Evolutionary conservation across 2,329 filamentous ascomycete species (phyloP).

Genomic region (Diaporthe eres): DNA sequence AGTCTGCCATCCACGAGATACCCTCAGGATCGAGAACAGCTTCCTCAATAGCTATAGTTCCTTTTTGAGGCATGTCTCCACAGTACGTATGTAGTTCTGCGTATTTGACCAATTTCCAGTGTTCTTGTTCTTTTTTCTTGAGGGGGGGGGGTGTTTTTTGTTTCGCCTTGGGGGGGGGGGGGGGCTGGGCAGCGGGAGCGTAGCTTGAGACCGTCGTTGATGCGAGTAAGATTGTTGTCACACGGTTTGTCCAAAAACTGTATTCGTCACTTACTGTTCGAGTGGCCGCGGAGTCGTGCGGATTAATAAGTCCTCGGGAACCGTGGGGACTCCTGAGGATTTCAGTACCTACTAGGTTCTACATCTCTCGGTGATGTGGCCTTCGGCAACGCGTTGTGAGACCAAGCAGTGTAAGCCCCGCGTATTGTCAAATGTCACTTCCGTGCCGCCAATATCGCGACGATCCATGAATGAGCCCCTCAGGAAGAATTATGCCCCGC

Average conservation of each 20-base stretch:
- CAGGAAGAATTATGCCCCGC: constrained; percentile 31
- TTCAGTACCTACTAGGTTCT: background rate
- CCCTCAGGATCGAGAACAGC: constrained; percentile 52
- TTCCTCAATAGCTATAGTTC: constrained; percentile 54
- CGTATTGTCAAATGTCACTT: background rate
- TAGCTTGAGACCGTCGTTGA: background rate
- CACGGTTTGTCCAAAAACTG: background rate
- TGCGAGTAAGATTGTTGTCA: background rate
- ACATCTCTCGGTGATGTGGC: background rate
- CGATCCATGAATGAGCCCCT: background rate
- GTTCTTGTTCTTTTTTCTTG: background rate
- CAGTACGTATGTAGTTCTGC: background rate
- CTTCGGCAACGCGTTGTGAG: constrained; percentile 1
- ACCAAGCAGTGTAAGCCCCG: background rate
- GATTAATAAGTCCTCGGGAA: background rate
- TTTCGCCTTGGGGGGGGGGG: too few relatives aligned
- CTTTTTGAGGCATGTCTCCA: constrained; percentile 40
- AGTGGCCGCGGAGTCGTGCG: background rate
- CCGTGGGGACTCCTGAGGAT: background rate
- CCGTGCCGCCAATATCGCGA: background rate
- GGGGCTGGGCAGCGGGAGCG: background rate
- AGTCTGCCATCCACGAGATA: constrained; percentile 47
- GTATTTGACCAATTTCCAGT: background rate
- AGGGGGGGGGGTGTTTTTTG: background rate
- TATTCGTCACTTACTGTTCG: too few relatives aligned